A percentile compares a stretch with the other conserved stretches of the same genome.
These are phyloP conservation scores for Candida sonorensis DNA, from an alignment of 805 yeast species.

Conservation along the genomic window DNA sequence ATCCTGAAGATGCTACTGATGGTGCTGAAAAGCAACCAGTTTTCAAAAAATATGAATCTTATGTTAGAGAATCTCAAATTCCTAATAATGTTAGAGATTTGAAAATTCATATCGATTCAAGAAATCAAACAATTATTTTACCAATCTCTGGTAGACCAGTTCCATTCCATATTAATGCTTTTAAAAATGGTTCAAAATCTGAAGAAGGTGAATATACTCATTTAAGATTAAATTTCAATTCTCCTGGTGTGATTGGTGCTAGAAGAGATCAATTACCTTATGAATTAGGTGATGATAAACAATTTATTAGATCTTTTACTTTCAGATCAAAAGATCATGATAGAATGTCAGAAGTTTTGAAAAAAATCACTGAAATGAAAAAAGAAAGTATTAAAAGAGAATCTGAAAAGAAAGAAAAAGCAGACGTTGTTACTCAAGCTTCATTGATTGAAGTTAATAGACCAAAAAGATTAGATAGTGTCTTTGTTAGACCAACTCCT, in stretches of 20 bases:
- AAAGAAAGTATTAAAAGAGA: constrained; percentile 88
- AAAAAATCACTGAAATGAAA: constrained; percentile 86
- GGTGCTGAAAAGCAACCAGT: constrained; percentile 55
- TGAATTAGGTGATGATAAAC: constrained; percentile 80
- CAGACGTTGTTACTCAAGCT: constrained; percentile 92
- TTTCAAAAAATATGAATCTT: constrained; percentile 92
- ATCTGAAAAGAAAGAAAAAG: constrained; percentile 82
- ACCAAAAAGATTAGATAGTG: constrained; percentile 79
- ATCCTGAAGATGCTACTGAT: constrained; percentile 69
- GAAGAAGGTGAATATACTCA: constrained; percentile 96
- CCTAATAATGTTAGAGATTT: constrained; percentile 79
- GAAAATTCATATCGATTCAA: constrained; percentile 79
- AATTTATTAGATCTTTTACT: constrained; percentile 80
- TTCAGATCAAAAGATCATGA: constrained; percentile 86
- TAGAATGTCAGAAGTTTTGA: constrained; percentile 83
- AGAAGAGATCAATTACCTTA: constrained; percentile 81
- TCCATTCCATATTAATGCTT: constrained; percentile 92
- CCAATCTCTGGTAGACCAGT: constrained; percentile 96
- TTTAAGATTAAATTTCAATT: constrained; percentile 81
- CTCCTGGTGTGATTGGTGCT: constrained; percentile 69
- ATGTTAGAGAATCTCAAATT: constrained; percentile 86
- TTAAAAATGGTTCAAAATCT: constrained; percentile 88
- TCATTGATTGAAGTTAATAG: constrained; percentile 78
- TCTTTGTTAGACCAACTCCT: constrained; percentile 90
- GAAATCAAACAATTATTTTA: constrained; percentile 79